Base-by-base conservation (phyloP, 805 yeast genomes). In the Ogataea philodendri region DNA sequence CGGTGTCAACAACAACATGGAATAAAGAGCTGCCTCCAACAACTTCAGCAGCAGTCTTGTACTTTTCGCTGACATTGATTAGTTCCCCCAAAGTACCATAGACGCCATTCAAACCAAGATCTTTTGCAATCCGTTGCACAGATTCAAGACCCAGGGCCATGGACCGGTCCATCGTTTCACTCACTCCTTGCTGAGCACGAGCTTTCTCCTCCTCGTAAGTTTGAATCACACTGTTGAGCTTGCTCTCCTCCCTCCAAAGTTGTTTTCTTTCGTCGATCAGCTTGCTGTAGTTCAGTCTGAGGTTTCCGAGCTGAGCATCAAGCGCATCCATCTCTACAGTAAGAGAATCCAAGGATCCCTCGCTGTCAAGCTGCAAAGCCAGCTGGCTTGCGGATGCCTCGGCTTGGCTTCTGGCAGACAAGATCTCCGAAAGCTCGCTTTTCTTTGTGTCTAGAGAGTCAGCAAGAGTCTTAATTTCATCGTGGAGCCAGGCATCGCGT, bases 21-120 rank as follows among this genome's bases (percentile, higher is more conserved):
- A 88, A 89, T 34, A 93, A 63, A 3, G 94, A 74, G 42, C 76
- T 79, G 1, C 97, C 97, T 15, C 95, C 97, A 30, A 87, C 74
- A 2, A 84, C 89, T 55, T 93, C 97, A 1, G 81, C 85, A 1
- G 97, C 95, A 1, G 79, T 72, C 52, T 81, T 81, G 54, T 86
- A 89, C 51, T 84, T 84, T 35, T 83, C 88, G 45, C 82, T 82
- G 3, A 86, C 90, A 38, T 72, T 72, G 34, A 93, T 82, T 20
- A 93, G 65, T 45, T 88, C 95, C 24, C 94, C 93, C 11, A 93
- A 59, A 1, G 95, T 81, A 0, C 98, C 98, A 59, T 74, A 79
- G 7, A 87, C 94, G 13, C 78, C 72, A 1, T 61, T 60, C 22
- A 90, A 57, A 6, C 77, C 78, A 29, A 88, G 61, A 35, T 71